Conservation (phyloP, 2,329 filamentous ascomycete genomes). For the Alternaria incomplexa region DNA sequence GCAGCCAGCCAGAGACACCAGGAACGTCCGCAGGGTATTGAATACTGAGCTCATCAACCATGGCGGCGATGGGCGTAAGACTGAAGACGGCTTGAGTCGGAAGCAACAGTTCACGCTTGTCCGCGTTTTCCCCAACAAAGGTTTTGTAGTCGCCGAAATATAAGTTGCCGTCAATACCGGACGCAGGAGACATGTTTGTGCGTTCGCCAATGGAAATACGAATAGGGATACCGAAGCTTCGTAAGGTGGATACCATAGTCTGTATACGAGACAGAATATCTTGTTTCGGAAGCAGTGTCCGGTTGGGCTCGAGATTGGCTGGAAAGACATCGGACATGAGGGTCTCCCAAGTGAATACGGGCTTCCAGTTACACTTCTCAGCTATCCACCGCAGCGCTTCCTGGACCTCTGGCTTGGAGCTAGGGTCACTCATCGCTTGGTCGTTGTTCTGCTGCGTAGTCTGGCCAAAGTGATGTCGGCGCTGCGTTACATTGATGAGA, state of each 20-base stretch:
- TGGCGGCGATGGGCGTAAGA: constrained; percentile 37
- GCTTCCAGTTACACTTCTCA: constrained; percentile 42
- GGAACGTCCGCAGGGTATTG: constrained; percentile 44
- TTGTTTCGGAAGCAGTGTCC: constrained; percentile 37
- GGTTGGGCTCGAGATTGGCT: constrained; percentile 38
- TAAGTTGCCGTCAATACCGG: constrained; percentile 40
- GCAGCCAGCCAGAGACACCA: constrained; percentile 36
- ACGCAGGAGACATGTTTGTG: constrained; percentile 28
- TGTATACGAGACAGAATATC: constrained; percentile 41
- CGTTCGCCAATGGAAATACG: constrained; percentile 45
- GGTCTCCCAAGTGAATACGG: constrained; percentile 41
- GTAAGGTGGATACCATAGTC: constrained; percentile 37
- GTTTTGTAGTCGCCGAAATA: constrained; percentile 47
- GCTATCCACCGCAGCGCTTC: constrained; percentile 41
- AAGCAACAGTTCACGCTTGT: constrained; percentile 33
- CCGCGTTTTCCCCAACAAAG: constrained; percentile 33
- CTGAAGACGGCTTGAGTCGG: constrained; percentile 44
- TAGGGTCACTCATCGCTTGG: constrained; percentile 29
- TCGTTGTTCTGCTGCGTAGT: constrained; percentile 16
- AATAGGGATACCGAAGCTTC: constrained; percentile 40
- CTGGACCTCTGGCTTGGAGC: constrained; percentile 39
- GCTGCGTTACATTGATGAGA: constrained; percentile 42
- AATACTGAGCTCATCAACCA: constrained; percentile 47
- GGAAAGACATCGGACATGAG: constrained; percentile 49
- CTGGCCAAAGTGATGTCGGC: constrained; percentile 33